Conservation (phyloP, 2,329 filamentous ascomycete genomes). For the Dendrostoma leiphaemia region DNA sequence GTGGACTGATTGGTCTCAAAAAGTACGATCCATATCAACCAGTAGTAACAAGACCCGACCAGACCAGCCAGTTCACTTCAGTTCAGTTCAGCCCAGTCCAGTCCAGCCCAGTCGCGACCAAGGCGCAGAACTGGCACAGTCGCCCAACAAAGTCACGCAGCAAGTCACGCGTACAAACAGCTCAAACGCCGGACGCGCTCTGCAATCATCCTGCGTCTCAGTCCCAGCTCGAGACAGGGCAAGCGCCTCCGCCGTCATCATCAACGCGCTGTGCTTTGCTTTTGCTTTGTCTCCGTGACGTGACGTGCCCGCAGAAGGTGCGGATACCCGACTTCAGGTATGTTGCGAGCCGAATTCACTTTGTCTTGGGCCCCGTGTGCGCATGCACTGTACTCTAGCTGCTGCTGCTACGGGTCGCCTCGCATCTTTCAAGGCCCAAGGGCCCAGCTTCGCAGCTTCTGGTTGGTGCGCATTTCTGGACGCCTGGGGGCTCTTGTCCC, state of each 20-base stretch:
- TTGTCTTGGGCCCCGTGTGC: not conserved
- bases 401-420: not conserved
- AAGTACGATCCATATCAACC: too few species aligned
- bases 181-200: slow-evolving; percentile 25
- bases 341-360: not conserved
- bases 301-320: too few species aligned
- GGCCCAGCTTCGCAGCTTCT: not conserved
- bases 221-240: slow-evolving; percentile 9
- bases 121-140: not conserved
- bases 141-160: not conserved
- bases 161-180: slow-evolving; percentile 21
- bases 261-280: slow-evolving; percentile 5
- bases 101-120: not conserved
- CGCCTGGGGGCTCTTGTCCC: too few species aligned
- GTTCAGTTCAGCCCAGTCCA: not conserved
- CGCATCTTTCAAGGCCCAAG: not conserved
- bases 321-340: slow-evolving; percentile 2
- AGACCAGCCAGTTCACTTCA: too few species aligned
- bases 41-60: too few species aligned
- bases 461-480: slow-evolving; percentile 20
- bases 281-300: slow-evolving; percentile 3
- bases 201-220: not conserved
- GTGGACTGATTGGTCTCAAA: not conserved
- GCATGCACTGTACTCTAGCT: not conserved
- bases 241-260: too few species aligned